Conservation (phyloP, 2,329 filamentous ascomycete genomes). For the Fusarium sp. region DNA sequence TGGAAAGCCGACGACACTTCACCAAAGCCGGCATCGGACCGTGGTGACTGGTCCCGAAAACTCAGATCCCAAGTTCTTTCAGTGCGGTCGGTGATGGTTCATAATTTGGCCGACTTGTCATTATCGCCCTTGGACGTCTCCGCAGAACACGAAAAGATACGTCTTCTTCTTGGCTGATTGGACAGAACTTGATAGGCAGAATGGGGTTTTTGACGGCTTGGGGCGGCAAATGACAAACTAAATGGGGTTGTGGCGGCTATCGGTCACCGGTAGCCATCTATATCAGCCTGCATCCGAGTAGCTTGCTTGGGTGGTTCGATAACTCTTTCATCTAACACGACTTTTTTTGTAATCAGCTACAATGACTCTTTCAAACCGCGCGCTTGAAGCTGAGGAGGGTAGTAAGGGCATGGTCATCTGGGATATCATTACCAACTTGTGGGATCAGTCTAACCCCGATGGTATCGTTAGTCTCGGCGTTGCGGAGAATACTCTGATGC, state of each 20-base stretch:
- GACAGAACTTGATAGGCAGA: neutral
- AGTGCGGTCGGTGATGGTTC: neutral
- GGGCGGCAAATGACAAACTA: neutral
- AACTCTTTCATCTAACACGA: slow-evolving; percentile 1
- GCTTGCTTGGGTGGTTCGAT: neutral
- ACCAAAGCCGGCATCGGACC: neutral
- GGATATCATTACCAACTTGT: slow-evolving; percentile 59
- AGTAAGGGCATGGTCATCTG: slow-evolving; percentile 50
- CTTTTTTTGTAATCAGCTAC: neutral
- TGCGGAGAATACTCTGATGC: slow-evolving; percentile 66
- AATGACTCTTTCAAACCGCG: slow-evolving; percentile 48
- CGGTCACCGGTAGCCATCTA: slow-evolving; percentile 23
- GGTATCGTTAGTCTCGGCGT: slow-evolving; percentile 64
- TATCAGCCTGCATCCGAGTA: neutral
- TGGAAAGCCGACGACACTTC: neutral
- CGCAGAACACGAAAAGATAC: neutral
- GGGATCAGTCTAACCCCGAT: slow-evolving; percentile 53
- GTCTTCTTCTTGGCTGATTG: neutral
- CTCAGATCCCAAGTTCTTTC: neutral
- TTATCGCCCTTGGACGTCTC: neutral
- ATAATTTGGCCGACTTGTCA: neutral
- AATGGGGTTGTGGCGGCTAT: slow-evolving; percentile 20
- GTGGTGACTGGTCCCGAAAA: neutral
- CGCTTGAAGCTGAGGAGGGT: slow-evolving; percentile 44
- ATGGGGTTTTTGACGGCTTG: neutral